Evolutionary conservation across 805 yeast genomes (phyloP), one percentile per base, ranked within the genome.

Genomic region (Candida peoriensis): DNA sequence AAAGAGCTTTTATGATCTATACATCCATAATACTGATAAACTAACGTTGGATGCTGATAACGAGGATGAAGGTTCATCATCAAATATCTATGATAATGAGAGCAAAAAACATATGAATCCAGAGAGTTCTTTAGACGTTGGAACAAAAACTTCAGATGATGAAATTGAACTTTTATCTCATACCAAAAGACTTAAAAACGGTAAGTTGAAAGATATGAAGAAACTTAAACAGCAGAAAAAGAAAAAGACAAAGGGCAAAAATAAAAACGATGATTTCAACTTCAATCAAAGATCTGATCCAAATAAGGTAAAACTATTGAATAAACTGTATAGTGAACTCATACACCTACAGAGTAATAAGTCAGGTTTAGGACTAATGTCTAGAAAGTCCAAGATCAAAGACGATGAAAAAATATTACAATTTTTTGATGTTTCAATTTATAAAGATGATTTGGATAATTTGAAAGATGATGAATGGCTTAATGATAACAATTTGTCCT

Each of bases 391-490:
- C n/a, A 61, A 21, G 3, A 37, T 21, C 23, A 43, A 27, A n/a
- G 39, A 30, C 29, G 48, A 38, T 20, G 39, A 34, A 3, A 48
- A 44, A 41, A 45, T 72, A 3, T 52, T 73, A 18, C 76, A 75
- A 40, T 74, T 67, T 46, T 70, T 71, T 35, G 80, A 79, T 41
- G 67, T 78, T 8, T 69, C 81, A 1, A 56, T 81, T 3, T 76
- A 76, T 47, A 63, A 66, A 35, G 73, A 72, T 16, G 93, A 84
- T 50, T 43, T 81, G 8, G 63, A 60, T 29, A 78, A 74, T 44
- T 55, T 83, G 12, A 60, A 65, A 33, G 77, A 79, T 14, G 82
- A 73, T 23, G 81, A 80, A 50, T 83, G 93, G 90, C 59, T 83
- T 20, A 79, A 78, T 47, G 90, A 82, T 49, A 79, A 79, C 47